Percentiles rank a stretch among this genome's conserved stretches.
Conservation (phyloP, 2,329 filamentous ascomycete species). For the Cytospora mali region DNA sequence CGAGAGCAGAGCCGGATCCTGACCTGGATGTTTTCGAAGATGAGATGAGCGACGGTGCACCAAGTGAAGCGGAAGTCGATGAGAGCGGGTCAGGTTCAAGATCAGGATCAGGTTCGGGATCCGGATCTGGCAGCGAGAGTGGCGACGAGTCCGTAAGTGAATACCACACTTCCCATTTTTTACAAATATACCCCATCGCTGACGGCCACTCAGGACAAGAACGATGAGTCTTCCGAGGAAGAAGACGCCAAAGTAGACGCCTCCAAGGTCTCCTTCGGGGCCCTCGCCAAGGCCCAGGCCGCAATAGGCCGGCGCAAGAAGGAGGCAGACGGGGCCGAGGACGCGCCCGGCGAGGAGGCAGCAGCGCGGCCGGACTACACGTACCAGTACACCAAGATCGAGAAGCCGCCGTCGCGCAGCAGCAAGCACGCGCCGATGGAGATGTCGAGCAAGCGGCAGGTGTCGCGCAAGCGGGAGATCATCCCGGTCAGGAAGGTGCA, state of each 20-base stretch:
- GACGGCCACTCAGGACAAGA: conserved; percentile 34
- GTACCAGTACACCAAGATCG: conserved; percentile 42
- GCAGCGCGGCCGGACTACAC: background rate
- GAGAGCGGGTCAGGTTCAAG: conserved; percentile 13
- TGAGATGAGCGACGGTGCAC: conserved; percentile 28
- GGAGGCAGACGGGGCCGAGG: conserved; percentile 33
- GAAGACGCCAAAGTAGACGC: conserved; percentile 48
- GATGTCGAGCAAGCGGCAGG: conserved; percentile 79
- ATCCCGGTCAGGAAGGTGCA: conserved; percentile 60
- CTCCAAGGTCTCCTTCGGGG: conserved; percentile 78
- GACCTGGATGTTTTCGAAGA: conserved; percentile 43
- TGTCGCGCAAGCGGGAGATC: conserved; percentile 78
- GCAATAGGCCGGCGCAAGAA: conserved; percentile 50
- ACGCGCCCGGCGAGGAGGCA: conserved; percentile 29
- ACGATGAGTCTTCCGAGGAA: conserved; percentile 37
- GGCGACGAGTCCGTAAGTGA: conserved; percentile 13
- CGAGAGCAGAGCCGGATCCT: conserved; percentile 48
- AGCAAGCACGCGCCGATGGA: conserved; percentile 91
- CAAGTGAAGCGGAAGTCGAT: conserved; percentile 33
- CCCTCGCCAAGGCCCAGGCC: conserved; percentile 84
- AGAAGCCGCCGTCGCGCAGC: conserved; percentile 32
- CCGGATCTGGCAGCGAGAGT: conserved; percentile 6
- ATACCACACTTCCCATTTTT: background rate
- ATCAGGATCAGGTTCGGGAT: conserved; percentile 3
- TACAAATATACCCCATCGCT: background rate